Base-by-base conservation (phyloP, 2,329 filamentous ascomycete species). In the Hymenotorrendiella dingleyae region DNA sequence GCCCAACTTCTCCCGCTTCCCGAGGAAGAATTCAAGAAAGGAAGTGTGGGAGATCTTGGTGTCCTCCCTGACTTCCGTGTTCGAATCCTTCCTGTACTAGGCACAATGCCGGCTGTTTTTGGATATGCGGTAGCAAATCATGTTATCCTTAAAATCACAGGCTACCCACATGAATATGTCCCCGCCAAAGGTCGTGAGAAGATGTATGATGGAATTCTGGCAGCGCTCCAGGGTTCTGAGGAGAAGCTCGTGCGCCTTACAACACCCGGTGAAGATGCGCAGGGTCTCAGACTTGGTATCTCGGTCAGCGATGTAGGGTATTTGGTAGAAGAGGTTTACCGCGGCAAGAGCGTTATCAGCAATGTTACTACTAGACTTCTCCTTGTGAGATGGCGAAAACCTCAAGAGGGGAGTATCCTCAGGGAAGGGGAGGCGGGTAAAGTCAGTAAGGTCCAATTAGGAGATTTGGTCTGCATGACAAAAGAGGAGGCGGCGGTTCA, bases 61-160 rank as follows among this genome's bases (percentile, higher is more conserved):
- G 86, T 94, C 0, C 74, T 98, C 38, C 86, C 90, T 1, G 90
- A 95, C 61, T 98, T 98, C 64, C 77, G 93, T 19, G 87, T 95
- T 8, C 77, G 93, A n/a, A 98, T 98, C 44, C 67, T 98, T 7
- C 93, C 93, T 0, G 93, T 98, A 0, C 69, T 98, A 3, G 93
- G 93, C 1, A 98, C 93, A 0, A 96, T 98, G 90, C 93, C 93
- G 0, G 91, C 93, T 2, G 83, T 97, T 1, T 98, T 98, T 62
- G 93, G 93, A 7, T 85, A 96, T 43, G 86, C 84, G 0, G 79
- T 86, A 7, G 93, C 93, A 4, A 98, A 97, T 64, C 88, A 97
- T 61, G 80, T 97, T 46, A 91, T 98, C 52, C 74, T 94, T 43
- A 78, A 80, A 45, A 77, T 97, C 35, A 66, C 74, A 51, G 86